These are phyloP conservation scores for Vanrija humicola DNA, from an alignment of 1,284 basidiomycete species.

Conservation along the genomic window DNA sequence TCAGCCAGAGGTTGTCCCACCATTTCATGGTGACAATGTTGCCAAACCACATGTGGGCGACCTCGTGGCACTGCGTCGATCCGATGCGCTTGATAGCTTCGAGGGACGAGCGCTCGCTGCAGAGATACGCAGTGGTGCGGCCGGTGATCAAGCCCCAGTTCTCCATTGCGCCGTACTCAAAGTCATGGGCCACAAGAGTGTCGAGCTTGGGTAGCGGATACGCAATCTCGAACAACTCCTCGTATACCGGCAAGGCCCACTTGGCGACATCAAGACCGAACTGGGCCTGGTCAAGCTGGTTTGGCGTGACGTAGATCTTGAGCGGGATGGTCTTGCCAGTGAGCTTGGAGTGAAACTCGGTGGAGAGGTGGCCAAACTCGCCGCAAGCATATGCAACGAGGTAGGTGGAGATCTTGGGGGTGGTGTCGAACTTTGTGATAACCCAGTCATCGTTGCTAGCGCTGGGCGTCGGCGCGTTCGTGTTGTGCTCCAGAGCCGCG, in stretches of 20 bases:
- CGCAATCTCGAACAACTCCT: slow-evolving; percentile 82
- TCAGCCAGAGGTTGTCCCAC: slow-evolving; percentile 79
- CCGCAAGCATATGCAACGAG: slow-evolving; percentile 89
- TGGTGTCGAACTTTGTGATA: slow-evolving; percentile 69
- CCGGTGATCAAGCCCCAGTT: slow-evolving; percentile 94
- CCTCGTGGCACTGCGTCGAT: slow-evolving; percentile 51
- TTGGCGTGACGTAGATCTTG: slow-evolving; percentile 78
- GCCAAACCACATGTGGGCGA: slow-evolving; percentile 61
- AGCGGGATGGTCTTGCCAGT: slow-evolving; percentile 77
- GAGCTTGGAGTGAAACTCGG: slow-evolving; percentile 71
- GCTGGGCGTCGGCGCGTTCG: slow-evolving; percentile 6
- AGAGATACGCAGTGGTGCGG: slow-evolving; percentile 73
- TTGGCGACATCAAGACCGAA: slow-evolving; percentile 81
- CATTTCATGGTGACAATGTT: slow-evolving; percentile 88
- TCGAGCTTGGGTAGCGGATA: slow-evolving; percentile 90
- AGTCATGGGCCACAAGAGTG: slow-evolving; percentile 74
- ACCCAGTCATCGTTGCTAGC: slow-evolving; percentile 58
- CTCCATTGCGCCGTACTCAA: slow-evolving; percentile 91
- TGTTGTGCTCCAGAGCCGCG: slow-evolving; percentile 22
- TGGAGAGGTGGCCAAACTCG: slow-evolving; percentile 67
- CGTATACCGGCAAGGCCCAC: slow-evolving; percentile 80
- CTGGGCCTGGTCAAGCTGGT: slow-evolving; percentile 65
- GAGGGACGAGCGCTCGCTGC: slow-evolving; percentile 72
- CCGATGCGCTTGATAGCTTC: slow-evolving; percentile 76
- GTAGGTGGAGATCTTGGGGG: slow-evolving; percentile 82